phyloP scores from a whole-genome alignment of 495 filamentous ascomycete species.

The Aspergillus indologenus region DNA sequence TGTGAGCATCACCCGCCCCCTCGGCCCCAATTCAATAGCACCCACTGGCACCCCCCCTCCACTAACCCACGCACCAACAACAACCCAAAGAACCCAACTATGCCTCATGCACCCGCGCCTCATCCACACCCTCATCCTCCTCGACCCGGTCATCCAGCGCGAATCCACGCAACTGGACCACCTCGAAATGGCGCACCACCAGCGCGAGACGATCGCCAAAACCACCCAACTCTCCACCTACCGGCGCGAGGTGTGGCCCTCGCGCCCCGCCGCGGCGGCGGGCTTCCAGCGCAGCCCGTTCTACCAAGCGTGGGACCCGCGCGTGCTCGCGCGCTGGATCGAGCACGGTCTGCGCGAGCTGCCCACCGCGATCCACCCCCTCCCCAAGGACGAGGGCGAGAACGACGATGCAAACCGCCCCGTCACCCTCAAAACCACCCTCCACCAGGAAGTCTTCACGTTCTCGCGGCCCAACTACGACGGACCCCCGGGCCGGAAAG shows the following conservation, averaged over 20 bases:
- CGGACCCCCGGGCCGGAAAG: slow-evolving; percentile 30
- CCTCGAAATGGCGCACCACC: slow-evolving; percentile 16
- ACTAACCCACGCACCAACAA: slow-evolving; percentile 8
- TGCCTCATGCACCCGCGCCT: slow-evolving; percentile 80
- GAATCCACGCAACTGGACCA: slow-evolving; percentile 42
- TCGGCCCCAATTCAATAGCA: not conserved
- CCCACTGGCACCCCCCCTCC: not conserved
- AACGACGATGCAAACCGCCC: slow-evolving; percentile 32
- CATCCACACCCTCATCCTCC: slow-evolving; percentile 67
- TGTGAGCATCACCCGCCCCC: slow-evolving; percentile 32
- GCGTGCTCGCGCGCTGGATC: slow-evolving; percentile 65
- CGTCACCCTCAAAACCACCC: slow-evolving; percentile 57
- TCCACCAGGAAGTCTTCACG: slow-evolving; percentile 62
- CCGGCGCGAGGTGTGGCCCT: slow-evolving; percentile 71
- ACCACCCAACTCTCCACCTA: slow-evolving; percentile 55
- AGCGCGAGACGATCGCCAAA: slow-evolving; percentile 33
- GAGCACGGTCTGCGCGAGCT: slow-evolving; percentile 62
- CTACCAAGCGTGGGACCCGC: slow-evolving; percentile 71
- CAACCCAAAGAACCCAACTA: slow-evolving; percentile 43
- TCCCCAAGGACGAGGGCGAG: slow-evolving; percentile 18
- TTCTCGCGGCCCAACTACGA: slow-evolving; percentile 55
- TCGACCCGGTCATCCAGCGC: slow-evolving; percentile 75
- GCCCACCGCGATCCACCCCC: slow-evolving; percentile 57
- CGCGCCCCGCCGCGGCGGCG: slow-evolving; percentile 56
- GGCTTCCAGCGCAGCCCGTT: slow-evolving; percentile 60